Percentiles rank a stretch among this genome's conserved stretches.
These are phyloP conservation scores for Punica granatum DNA, from an alignment of 345 rosid species.

Conservation along the genomic window DNA sequence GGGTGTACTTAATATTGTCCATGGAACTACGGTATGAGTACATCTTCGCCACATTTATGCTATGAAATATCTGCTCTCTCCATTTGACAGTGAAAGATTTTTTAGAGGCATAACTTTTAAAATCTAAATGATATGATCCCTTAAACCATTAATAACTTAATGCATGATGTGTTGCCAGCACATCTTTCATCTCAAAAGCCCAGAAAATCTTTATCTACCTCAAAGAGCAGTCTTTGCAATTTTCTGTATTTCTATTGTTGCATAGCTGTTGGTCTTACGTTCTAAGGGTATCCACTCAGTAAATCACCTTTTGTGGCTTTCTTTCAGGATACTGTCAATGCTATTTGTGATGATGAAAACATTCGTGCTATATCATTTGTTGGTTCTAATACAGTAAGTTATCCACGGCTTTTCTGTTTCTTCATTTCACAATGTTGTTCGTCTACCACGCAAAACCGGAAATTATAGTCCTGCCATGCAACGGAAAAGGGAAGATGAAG, in stretches of 20 bases:
- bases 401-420: background rate
- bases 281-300: background rate
- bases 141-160: background rate
- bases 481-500: background rate
- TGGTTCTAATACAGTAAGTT: slow-evolving; percentile 87
- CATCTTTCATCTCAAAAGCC: background rate
- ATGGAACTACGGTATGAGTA: slow-evolving; percentile 74
- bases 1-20: slow-evolving; percentile 87
- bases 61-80: background rate
- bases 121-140: background rate
- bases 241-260: background rate
- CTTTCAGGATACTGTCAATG: slow-evolving; percentile 79
- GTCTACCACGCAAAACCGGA: background rate
- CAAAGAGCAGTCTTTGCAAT: background rate
- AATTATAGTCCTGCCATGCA: background rate
- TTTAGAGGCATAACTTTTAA: background rate
- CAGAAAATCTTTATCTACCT: background rate
- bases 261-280: background rate
- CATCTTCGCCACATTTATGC: slow-evolving; percentile 1
- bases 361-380: slow-evolving; percentile 91
- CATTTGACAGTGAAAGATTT: background rate
- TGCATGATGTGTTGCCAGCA: background rate
- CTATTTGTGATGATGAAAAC: slow-evolving; percentile 80
- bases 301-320: background rate
- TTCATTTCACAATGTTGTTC: background rate